These are phyloP conservation scores for Primulina tabacum DNA, from an alignment of 257 asterid species.

Conservation along the genomic window DNA sequence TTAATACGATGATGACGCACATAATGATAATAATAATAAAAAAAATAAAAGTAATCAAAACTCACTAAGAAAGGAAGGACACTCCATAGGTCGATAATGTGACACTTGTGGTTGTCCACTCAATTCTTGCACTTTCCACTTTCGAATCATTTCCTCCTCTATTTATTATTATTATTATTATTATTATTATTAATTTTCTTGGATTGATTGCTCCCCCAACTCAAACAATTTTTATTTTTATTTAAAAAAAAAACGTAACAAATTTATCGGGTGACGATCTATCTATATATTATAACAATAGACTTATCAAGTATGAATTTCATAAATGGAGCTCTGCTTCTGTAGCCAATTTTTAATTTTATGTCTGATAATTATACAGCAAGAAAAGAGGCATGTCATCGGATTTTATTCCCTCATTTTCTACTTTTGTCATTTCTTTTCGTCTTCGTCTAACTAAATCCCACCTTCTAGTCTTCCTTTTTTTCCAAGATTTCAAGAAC, in stretches of 20 bases:
- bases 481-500: neutral
- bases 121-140: neutral
- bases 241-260: too few species aligned
- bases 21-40: too few species aligned
- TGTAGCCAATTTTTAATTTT: neutral
- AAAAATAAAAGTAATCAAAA: neutral
- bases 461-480: neutral
- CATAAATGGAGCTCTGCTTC: neutral
- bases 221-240: too few species aligned
- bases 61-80: neutral
- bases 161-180: too few species aligned
- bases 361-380: neutral
- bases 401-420: neutral
- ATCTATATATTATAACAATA: too few species aligned
- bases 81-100: neutral
- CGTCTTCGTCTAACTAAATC: neutral
- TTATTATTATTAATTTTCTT: too few species aligned
- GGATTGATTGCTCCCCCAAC: too few species aligned
- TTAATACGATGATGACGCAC: neutral
- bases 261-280: too few species aligned
- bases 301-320: too few species aligned
- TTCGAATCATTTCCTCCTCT: neutral
- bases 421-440: neutral
- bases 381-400: neutral
- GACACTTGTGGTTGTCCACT: neutral